phyloP scores from a whole-genome alignment of 139 green algal genomes.

The Tetratostichococcus sp. region DNA sequence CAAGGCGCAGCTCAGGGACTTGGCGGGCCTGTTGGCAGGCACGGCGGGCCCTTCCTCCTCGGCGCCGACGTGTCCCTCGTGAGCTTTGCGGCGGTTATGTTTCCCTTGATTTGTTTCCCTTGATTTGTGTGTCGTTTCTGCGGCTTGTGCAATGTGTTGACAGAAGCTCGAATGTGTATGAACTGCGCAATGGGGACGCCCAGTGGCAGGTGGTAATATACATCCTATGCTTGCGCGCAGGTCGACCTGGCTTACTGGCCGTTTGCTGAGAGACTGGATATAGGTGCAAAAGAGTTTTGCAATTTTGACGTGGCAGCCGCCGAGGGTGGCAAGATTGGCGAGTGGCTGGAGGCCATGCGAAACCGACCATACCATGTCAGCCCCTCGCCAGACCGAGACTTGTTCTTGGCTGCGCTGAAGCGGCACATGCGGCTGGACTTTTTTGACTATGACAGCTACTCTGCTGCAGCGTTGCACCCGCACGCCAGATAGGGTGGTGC shows the following conservation, averaged over 20 bases:
- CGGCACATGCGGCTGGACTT: conserved; percentile 54
- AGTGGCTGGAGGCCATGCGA: conserved; percentile 38
- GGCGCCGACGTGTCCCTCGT: conserved; percentile 20
- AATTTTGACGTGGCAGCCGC: conserved; percentile 12
- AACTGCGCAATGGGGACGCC: not conserved
- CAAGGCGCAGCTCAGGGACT: conserved; percentile 13
- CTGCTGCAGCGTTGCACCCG: conserved; percentile 40
- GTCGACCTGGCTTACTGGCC: conserved; percentile 33
- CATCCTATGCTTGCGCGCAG: conserved; percentile 2
- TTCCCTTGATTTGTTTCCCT: too few relatives aligned
- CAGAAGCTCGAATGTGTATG: too few relatives aligned
- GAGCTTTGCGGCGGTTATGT: not conserved
- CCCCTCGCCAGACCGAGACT: conserved; percentile 19
- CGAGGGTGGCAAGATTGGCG: conserved; percentile 6
- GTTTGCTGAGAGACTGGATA: conserved; percentile 33
- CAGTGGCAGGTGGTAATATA: not conserved
- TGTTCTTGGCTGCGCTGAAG: conserved; percentile 30
- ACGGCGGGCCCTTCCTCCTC: conserved; percentile 37
- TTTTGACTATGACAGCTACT: conserved; percentile 57
- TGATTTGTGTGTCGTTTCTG: too few relatives aligned
- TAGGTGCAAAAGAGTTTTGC: conserved; percentile 13
- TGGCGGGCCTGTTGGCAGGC: conserved; percentile 10
- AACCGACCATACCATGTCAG: conserved; percentile 14
- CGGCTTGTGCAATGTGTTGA: too few relatives aligned
- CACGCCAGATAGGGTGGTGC: conserved; percentile 40